These are phyloP conservation scores for Anthoceros angustus DNA, from an alignment of 225 moss, liverwort and hornwort genomes.

Conservation along the genomic window DNA sequence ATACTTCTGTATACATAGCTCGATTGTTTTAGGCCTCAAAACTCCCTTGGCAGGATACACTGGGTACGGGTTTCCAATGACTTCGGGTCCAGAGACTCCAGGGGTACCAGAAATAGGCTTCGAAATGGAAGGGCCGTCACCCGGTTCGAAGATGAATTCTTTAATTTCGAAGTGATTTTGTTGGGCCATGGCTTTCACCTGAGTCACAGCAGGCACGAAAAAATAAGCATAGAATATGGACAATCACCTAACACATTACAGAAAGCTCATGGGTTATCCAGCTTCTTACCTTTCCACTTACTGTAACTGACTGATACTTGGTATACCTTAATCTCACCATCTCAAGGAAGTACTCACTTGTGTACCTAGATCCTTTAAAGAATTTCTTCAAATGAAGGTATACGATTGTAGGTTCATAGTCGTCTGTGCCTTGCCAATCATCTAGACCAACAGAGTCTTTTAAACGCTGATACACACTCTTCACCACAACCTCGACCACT, in stretches of 20 bases:
- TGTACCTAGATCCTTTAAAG: conserved; percentile 64
- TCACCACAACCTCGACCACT: conserved; percentile 69
- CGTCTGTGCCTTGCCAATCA: conserved; percentile 13
- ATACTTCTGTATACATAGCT: conserved; percentile 89
- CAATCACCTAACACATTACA: not conserved
- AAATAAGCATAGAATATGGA: not conserved
- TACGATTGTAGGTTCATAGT: conserved; percentile 24
- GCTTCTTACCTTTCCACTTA: conserved; percentile 71
- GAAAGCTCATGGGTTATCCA: not conserved
- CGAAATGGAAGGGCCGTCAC: conserved; percentile 21
- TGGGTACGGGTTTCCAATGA: conserved; percentile 61
- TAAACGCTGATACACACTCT: conserved; percentile 52
- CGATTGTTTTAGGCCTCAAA: conserved; percentile 81
- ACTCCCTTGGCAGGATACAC: conserved; percentile 85
- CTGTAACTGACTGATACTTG: conserved; percentile 50
- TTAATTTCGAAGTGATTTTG: conserved; percentile 83
- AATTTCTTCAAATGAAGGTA: conserved; percentile 91
- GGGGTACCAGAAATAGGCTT: conserved; percentile 15
- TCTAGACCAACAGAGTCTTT: conserved; percentile 11
- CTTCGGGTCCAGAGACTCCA: conserved; percentile 28
- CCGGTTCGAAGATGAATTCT: conserved; percentile 79
- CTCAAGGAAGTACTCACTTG: conserved; percentile 68
- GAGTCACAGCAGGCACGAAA: conserved; percentile 4
- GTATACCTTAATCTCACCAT: conserved; percentile 65
- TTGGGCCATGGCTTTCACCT: conserved; percentile 69